Evolutionary conservation across 176 grass and related monocot genomes (phyloP).

Genomic region (Lolium multiflorum): DNA sequence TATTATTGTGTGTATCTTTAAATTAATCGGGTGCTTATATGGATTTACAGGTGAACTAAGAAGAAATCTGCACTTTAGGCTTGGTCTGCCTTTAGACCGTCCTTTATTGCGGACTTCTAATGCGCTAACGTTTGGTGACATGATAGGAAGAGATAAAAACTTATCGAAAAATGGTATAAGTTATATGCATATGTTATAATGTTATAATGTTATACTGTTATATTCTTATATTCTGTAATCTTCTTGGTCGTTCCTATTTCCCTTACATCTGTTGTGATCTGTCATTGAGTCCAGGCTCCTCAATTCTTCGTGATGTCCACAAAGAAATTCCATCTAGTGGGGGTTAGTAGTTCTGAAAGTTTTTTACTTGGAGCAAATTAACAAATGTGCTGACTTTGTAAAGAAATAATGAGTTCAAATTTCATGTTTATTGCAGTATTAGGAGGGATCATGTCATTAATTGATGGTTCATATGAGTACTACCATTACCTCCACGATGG

Average conservation of each 20-base stretch:
- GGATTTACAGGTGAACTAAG: slow-evolving; percentile 68
- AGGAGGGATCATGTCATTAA: slow-evolving; percentile 74
- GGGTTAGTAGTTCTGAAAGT: slow-evolving; percentile 55
- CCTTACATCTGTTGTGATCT: slow-evolving; percentile 20
- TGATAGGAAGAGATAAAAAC: slow-evolving; percentile 42
- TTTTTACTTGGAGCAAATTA: slow-evolving; percentile 33
- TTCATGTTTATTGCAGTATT: slow-evolving; percentile 73
- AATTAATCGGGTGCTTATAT: slow-evolving; percentile 10
- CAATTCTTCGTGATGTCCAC: slow-evolving; percentile 79
- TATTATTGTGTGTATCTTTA: not conserved
- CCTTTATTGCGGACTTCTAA: slow-evolving; percentile 84
- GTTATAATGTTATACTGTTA: not conserved
- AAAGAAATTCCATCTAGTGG: slow-evolving; percentile 82
- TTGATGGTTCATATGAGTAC: slow-evolving; percentile 97
- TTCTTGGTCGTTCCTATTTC: slow-evolving; percentile 27
- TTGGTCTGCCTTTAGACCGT: slow-evolving; percentile 85
- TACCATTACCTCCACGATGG: slow-evolving; percentile 91
- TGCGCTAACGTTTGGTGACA: slow-evolving; percentile 64
- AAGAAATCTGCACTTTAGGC: slow-evolving; percentile 82
- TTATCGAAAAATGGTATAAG: slow-evolving; percentile 46
- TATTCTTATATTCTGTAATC: slow-evolving; percentile 13
- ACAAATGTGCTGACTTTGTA: slow-evolving; percentile 6
- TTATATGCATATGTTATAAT: slow-evolving; percentile 1
- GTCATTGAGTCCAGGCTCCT: slow-evolving; percentile 51
- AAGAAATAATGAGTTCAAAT: slow-evolving; percentile 33